Evolutionary conservation across 345 rosid genomes (phyloP).

Genomic region (Bretschneidera sinensis): DNA sequence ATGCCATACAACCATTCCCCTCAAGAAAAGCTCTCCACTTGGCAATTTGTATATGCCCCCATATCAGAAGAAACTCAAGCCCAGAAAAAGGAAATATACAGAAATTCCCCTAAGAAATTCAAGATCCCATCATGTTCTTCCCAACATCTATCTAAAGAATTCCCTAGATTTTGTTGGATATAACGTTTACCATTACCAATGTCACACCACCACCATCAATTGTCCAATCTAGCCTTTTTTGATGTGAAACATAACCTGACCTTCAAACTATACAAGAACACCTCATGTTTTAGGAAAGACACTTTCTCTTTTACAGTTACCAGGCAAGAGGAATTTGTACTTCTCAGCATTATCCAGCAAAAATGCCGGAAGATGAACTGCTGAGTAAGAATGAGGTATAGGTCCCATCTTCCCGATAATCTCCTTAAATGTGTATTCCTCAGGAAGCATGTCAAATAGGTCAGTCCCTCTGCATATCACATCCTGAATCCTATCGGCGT

Average conservation of each 20-base stretch:
- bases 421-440: conserved; percentile 85
- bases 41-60: conserved; percentile 19
- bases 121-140: conserved; percentile 10
- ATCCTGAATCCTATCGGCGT: conserved; percentile 72
- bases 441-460: conserved; percentile 88
- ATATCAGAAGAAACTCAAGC: conserved; percentile 8
- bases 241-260: conserved; percentile 17
- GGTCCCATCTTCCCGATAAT: conserved; percentile 90
- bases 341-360: conserved; percentile 65
- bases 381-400: conserved; percentile 68
- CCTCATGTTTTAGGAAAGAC: conserved; percentile 28
- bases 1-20: conserved; percentile 11
- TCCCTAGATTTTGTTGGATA: conserved; percentile 13
- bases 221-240: conserved; percentile 11
- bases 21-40: conserved; percentile 14
- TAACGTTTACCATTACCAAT: conserved; percentile 13
- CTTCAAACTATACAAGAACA: conserved; percentile 15
- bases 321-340: conserved; percentile 77
- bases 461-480: conserved; percentile 79
- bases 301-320: conserved; percentile 74
- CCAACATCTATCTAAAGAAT: background rate
- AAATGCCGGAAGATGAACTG: conserved; percentile 71
- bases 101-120: conserved; percentile 17
- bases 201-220: conserved; percentile 16
- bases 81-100: conserved; percentile 14